Percentiles rank a stretch among this genome's conserved stretches.
phyloP scores from a whole-genome alignment of 108 stramenopile genomes.

The Nannochloropsis gaditana region DNA sequence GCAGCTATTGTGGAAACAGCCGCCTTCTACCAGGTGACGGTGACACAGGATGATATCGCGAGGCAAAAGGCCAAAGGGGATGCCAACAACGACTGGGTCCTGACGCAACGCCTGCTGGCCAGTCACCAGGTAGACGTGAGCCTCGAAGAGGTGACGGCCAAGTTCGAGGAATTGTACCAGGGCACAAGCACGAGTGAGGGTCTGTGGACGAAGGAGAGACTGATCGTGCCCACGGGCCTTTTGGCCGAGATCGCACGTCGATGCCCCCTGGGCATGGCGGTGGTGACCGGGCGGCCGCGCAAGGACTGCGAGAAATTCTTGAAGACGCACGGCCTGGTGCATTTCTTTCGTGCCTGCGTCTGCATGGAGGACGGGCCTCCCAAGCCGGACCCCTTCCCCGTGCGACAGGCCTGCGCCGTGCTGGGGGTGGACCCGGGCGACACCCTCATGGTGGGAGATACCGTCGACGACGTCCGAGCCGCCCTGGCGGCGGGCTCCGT shows the following conservation, averaged over 20 bases:
- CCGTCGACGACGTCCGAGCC: slow-evolving; percentile 78
- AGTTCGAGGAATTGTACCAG: slow-evolving; percentile 78
- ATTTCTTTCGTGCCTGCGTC: slow-evolving; percentile 61
- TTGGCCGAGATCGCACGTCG: slow-evolving; percentile 62
- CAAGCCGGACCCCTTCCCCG: slow-evolving; percentile 77
- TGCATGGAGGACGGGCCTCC: slow-evolving; percentile 87
- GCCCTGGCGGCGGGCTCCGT: slow-evolving; percentile 64
- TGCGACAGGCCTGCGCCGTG: slow-evolving; percentile 54
- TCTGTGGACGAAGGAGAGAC: neutral
- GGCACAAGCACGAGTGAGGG: slow-evolving; percentile 40
- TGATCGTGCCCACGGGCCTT: slow-evolving; percentile 36
- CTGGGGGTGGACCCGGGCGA: slow-evolving; percentile 48
- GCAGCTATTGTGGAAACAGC: slow-evolving; percentile 68
- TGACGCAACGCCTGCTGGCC: slow-evolving; percentile 62
- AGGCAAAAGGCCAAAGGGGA: slow-evolving; percentile 72
- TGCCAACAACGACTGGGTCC: slow-evolving; percentile 85
- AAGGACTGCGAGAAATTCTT: slow-evolving; percentile 74
- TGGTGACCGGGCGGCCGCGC: slow-evolving; percentile 78
- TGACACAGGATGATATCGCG: slow-evolving; percentile 60
- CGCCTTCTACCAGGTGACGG: slow-evolving; percentile 61
- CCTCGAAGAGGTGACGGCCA: slow-evolving; percentile 69
- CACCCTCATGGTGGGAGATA: slow-evolving; percentile 74
- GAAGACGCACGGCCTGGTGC: slow-evolving; percentile 42
- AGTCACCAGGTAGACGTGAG: slow-evolving; percentile 46
- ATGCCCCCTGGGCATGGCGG: slow-evolving; percentile 53